Base-by-base conservation (phyloP, 257 asterid genomes). In the Petrea volubilis region DNA sequence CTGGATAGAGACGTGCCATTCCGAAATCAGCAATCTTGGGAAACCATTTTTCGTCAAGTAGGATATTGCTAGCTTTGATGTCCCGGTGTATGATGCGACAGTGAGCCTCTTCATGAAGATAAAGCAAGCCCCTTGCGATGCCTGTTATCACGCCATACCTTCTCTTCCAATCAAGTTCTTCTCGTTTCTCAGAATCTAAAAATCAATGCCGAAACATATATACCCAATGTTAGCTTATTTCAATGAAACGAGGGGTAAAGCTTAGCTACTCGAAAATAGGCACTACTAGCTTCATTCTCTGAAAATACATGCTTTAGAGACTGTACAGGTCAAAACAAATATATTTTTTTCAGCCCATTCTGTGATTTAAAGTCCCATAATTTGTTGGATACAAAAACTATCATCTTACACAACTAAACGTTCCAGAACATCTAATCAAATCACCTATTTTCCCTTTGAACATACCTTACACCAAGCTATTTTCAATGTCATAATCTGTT, bases 1-100 rank as follows among this genome's bases (percentile, higher is more conserved):
- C 96, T 3, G 80, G 72, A 68, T 66, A 88, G 28, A 91, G 88
- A 47, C 97, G 88, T 11, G 97, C 97, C 90, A 91, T 75, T 46
- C 97, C 97, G 47, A 91, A 91, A 84, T 91, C 96, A 67, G 96
- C 89, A 64, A 91, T 91, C 78, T 91, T 91, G 17, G 97, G 92
- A 44, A 64, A 85, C 94, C 94, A 91, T 56, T 87, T 91, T 36
- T 88, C 91, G 52, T 91, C 97, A 7, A 91, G 89, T 25, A 91
- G 78, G 77, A 91, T 85, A 70, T 91, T 91, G 82, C 97, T 88
- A 56, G 89, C 94, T 76, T 91, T 91, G 81, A 91, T 88, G 74
- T 91, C 97, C 1, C 97, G 90, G 78, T 91, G 96, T 57, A 91
- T 91, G 60, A 91, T 89, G 78, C 88, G 74, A 41, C 78, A 75